These are phyloP conservation scores for Colletotrichum melonis DNA, from an alignment of 2,329 filamentous ascomycete species.

Conservation along the genomic window DNA sequence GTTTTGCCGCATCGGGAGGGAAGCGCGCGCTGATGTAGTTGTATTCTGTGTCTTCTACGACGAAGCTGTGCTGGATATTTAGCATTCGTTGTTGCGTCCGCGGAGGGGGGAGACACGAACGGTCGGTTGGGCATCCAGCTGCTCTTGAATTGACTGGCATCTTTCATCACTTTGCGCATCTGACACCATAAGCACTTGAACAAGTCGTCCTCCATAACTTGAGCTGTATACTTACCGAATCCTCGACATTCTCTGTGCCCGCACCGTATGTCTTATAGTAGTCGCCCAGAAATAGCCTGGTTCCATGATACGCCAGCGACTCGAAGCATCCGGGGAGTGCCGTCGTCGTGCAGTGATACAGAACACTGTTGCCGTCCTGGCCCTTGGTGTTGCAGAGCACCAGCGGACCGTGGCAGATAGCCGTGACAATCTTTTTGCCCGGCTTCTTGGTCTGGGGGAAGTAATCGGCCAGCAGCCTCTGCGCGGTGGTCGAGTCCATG, in stretches of 20 bases:
- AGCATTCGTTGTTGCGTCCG: not conserved
- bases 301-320: slow-evolving; percentile 60
- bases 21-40: slow-evolving; percentile 62
- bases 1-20: slow-evolving; percentile 54
- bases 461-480: slow-evolving; percentile 56
- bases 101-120: not conserved
- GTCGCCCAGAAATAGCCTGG: slow-evolving; percentile 60
- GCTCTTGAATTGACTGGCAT: slow-evolving; percentile 57
- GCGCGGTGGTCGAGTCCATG: slow-evolving; percentile 59
- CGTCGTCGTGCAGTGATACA: slow-evolving; percentile 60
- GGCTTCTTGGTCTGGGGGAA: slow-evolving; percentile 60
- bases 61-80: slow-evolving; percentile 49
- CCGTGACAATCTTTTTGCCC: slow-evolving; percentile 55
- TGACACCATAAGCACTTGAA: slow-evolving; percentile 35
- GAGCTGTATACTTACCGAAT: slow-evolving; percentile 49
- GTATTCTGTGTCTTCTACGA: slow-evolving; percentile 59
- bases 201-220: not conserved
- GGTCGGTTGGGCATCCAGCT: slow-evolving; percentile 44
- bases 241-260: slow-evolving; percentile 60
- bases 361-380: slow-evolving; percentile 55
- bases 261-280: slow-evolving; percentile 68
- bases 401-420: slow-evolving; percentile 66
- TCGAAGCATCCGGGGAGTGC: slow-evolving; percentile 61
- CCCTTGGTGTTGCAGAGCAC: slow-evolving; percentile 56
- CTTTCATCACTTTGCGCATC: slow-evolving; percentile 56